Conservation (phyloP, 2,329 filamentous ascomycete species). For the Aspergillus eucalypticola region DNA sequence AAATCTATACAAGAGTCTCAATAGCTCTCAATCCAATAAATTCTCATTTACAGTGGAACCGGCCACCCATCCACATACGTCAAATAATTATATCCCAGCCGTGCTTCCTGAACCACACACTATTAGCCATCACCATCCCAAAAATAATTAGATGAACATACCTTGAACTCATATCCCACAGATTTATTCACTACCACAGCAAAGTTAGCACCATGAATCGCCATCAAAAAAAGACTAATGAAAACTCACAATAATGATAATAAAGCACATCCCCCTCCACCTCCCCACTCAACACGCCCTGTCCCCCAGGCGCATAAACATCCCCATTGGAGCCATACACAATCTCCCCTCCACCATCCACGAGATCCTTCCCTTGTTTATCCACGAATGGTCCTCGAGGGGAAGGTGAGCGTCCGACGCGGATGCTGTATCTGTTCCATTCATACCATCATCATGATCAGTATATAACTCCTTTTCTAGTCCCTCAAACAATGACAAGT, state of each 20-base stretch:
- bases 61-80: conserved; percentile 37
- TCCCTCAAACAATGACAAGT: not conserved
- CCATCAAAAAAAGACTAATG: not conserved
- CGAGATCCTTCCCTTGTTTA: conserved; percentile 57
- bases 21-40: too few species aligned
- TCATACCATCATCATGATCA: conserved; percentile 23
- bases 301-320: conserved; percentile 67
- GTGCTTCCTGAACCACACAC: conserved; percentile 26
- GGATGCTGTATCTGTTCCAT: conserved; percentile 58
- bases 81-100: conserved; percentile 33
- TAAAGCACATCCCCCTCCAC: conserved; percentile 33
- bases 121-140: not conserved
- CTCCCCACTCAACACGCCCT: conserved; percentile 59
- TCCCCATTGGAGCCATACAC: conserved; percentile 61
- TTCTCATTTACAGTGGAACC: conserved; percentile 5
- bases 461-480: conserved; percentile 44
- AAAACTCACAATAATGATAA: conserved; percentile 37
- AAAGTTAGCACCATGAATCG: not conserved
- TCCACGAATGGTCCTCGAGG: conserved; percentile 57
- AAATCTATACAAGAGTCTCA: too few species aligned
- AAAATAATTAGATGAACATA: conserved; percentile 15
- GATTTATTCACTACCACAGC: conserved; percentile 29
- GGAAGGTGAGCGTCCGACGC: conserved; percentile 59
- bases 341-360: conserved; percentile 59
- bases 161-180: conserved; percentile 32